Evolutionary conservation across 768 basidiomycete species (phyloP).

Genomic region (Phylloporus rhodoxanthus): DNA sequence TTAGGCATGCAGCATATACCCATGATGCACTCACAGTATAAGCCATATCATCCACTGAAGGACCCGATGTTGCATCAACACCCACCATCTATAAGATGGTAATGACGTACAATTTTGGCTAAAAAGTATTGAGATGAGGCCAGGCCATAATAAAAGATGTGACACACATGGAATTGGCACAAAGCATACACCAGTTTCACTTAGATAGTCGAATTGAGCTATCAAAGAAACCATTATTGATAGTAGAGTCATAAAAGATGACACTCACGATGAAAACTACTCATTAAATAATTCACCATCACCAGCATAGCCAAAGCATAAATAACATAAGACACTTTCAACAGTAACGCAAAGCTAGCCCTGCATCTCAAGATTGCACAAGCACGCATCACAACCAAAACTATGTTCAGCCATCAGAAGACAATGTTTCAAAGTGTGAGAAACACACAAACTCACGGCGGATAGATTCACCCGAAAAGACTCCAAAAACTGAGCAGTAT

Average conservation of each 20-base stretch:
- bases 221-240: not conserved
- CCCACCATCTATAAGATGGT: not conserved
- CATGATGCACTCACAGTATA: conserved; percentile 10
- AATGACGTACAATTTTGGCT: conserved; percentile 10
- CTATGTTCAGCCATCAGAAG: conserved; percentile 2
- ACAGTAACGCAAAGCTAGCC: not conserved
- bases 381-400: conserved; percentile 21
- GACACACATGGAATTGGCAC: conserved; percentile 10
- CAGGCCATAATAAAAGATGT: not conserved
- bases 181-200: conserved; percentile 12
- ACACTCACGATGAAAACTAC: not conserved
- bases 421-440: not conserved
- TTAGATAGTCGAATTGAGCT: conserved; percentile 10
- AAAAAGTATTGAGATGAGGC: not conserved
- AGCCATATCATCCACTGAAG: conserved; percentile 5
- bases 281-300: not conserved
- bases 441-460: conserved; percentile 9
- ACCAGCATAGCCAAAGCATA: conserved; percentile 3
- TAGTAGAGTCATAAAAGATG: not conserved
- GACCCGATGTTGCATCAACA: not conserved
- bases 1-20: not conserved
- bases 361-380: conserved; percentile 22
- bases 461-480: conserved; percentile 9
- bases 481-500: not conserved
- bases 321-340: conserved; percentile 6